Conservation (phyloP, 1,284 basidiomycete genomes). For the Ceratobasidium theobromae region DNA sequence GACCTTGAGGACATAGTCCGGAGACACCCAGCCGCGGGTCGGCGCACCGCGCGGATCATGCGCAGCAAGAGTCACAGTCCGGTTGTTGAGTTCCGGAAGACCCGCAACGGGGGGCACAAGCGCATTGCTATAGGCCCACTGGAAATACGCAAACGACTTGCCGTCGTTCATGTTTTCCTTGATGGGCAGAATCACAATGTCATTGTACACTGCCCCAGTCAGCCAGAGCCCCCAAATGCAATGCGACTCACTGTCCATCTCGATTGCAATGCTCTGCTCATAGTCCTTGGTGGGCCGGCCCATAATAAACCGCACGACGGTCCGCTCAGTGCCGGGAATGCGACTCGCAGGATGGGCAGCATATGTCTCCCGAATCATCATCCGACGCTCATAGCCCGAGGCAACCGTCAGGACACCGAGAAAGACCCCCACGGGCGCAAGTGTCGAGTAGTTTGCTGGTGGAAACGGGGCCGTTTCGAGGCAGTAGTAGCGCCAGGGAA, state of each 20-base stretch:
- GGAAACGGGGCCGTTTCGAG: constrained; percentile 51
- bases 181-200: constrained; percentile 82
- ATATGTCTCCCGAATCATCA: constrained; percentile 88
- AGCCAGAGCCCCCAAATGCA: constrained; percentile 6
- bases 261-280: constrained; percentile 76
- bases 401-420: constrained; percentile 92
- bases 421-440: constrained; percentile 85
- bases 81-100: constrained; percentile 20
- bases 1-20: constrained; percentile 87
- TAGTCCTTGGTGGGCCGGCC: constrained; percentile 80
- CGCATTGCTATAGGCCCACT: constrained; percentile 87
- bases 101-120: constrained; percentile 74
- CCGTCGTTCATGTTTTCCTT: constrained; percentile 90
- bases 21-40: constrained; percentile 62
- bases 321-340: constrained; percentile 76
- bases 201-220: constrained; percentile 69
- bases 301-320: constrained; percentile 87
- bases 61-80: constrained; percentile 35
- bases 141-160: constrained; percentile 84
- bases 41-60: constrained; percentile 41
- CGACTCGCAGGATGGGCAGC: constrained; percentile 78
- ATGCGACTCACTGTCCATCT: constrained; percentile 83
- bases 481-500: constrained; percentile 93
- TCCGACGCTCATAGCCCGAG: constrained; percentile 78
- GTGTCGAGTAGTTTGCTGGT: constrained; percentile 57